Evolutionary conservation across 2,329 filamentous ascomycete species (phyloP).

Genomic region (Talaromyces sp.): DNA sequence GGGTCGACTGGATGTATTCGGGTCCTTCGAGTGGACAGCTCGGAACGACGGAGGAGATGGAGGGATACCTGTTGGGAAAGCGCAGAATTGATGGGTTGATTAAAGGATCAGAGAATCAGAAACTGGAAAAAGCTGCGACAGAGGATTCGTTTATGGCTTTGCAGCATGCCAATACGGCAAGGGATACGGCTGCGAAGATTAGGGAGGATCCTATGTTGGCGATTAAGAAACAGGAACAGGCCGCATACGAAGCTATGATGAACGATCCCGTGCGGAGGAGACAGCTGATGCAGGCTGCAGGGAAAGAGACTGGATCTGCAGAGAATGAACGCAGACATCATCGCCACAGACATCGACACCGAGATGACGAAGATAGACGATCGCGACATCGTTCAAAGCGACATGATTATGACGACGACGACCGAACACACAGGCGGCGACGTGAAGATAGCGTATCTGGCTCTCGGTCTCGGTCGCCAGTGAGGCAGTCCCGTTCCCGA

Average conservation of each 20-base stretch:
- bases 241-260: constrained; percentile 62
- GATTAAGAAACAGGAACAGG: constrained; percentile 89
- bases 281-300: constrained; percentile 60
- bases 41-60: constrained; percentile 83
- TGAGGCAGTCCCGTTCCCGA: constrained; percentile 31
- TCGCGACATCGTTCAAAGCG: constrained; percentile 20
- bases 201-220: constrained; percentile 86
- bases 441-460: constrained; percentile 26
- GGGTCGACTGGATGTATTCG: constrained; percentile 98
- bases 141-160: constrained; percentile 62
- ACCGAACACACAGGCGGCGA: constrained; percentile 35
- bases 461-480: constrained; percentile 31
- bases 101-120: constrained; percentile 76
- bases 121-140: constrained; percentile 70
- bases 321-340: constrained; percentile 49
- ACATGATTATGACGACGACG: constrained; percentile 20
- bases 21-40: constrained; percentile 68
- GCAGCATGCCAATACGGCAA: constrained; percentile 63
- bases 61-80: constrained; percentile 90
- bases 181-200: constrained; percentile 82
- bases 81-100: constrained; percentile 83
- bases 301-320: constrained; percentile 29
- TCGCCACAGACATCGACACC: constrained; percentile 28
- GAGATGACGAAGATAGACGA: constrained; percentile 22
- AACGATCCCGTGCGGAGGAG: constrained; percentile 42